A percentile compares a stretch with the other conserved stretches of the same genome.
Evolutionary conservation across 2,329 filamentous ascomycete genomes (phyloP).

Genomic region (Colletotrichum eremochloae): DNA sequence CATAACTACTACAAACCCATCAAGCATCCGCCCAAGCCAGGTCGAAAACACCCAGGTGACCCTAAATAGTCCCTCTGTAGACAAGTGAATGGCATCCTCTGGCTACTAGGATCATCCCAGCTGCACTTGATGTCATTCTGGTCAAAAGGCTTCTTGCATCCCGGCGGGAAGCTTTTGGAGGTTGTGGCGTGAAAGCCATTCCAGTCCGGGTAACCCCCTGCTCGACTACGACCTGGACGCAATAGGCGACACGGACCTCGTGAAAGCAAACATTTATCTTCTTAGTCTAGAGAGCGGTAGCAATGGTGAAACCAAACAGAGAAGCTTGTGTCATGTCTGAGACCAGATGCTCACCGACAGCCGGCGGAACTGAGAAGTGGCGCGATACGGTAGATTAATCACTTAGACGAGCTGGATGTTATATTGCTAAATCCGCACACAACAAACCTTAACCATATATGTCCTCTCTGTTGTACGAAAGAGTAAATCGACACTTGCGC

Average conservation of each 20-base stretch:
- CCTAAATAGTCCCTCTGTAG: neutral
- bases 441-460: no score
- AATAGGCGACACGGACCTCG: slow-evolving; percentile 53
- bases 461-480: no score
- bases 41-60: neutral
- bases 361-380: no score
- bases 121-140: slow-evolving; percentile 5
- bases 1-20: no score
- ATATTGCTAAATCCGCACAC: no score
- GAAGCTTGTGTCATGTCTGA: slow-evolving; percentile 53
- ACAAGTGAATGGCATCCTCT: neutral
- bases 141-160: neutral
- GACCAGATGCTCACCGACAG: slow-evolving; percentile 42
- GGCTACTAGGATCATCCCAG: neutral
- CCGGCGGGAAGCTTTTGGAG: neutral
- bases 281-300: slow-evolving; percentile 48
- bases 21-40: no score
- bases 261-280: slow-evolving; percentile 55
- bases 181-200: neutral
- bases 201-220: neutral
- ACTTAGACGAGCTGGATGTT: no score
- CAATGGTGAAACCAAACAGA: slow-evolving; percentile 51
- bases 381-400: no score
- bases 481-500: neutral
- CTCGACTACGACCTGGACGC: slow-evolving; percentile 47